Evolutionary conservation across 495 filamentous ascomycete genomes (phyloP).

Genomic region (Penicillium cinerascens): DNA sequence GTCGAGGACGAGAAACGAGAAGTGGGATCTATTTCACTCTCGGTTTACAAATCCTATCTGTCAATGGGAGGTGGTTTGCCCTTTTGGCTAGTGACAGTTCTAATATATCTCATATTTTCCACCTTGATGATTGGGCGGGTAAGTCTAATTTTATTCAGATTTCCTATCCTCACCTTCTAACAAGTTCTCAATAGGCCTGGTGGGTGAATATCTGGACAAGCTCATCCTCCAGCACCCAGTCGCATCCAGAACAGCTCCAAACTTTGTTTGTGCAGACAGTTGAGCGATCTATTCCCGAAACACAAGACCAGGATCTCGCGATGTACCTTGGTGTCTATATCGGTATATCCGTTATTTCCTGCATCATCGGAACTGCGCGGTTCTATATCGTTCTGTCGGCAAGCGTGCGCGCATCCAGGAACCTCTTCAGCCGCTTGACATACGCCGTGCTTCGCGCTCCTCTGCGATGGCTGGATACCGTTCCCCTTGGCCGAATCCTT

Average conservation of each 20-base stretch:
- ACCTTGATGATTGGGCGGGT: conserved; percentile 35
- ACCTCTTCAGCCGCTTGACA: conserved; percentile 61
- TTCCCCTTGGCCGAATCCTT: conserved; percentile 71
- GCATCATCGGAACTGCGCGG: conserved; percentile 53
- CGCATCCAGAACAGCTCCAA: conserved; percentile 17
- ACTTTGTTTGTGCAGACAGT: conserved; percentile 22
- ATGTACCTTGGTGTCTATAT: conserved; percentile 71
- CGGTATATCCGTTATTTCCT: conserved; percentile 53
- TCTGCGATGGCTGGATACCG: conserved; percentile 75
- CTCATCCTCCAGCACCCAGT: conserved; percentile 17
- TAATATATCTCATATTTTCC: conserved; percentile 13
- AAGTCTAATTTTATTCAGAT: conserved; percentile 4
- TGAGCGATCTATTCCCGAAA: not conserved
- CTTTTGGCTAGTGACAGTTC: conserved; percentile 12
- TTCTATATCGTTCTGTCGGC: conserved; percentile 55
- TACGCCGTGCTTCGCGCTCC: conserved; percentile 66
- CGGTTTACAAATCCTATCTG: conserved; percentile 64
- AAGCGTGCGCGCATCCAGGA: conserved; percentile 56
- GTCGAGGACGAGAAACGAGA: conserved; percentile 70
- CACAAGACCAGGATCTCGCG: conserved; percentile 27
- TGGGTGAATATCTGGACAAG: conserved; percentile 70
- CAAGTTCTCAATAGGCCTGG: conserved; percentile 48
- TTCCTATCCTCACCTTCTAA: not conserved
- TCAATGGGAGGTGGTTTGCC: conserved; percentile 56
- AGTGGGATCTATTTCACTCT: conserved; percentile 57